Conservation (phyloP, 2,329 filamentous ascomycete species). For the Colletotrichum somersetense region DNA sequence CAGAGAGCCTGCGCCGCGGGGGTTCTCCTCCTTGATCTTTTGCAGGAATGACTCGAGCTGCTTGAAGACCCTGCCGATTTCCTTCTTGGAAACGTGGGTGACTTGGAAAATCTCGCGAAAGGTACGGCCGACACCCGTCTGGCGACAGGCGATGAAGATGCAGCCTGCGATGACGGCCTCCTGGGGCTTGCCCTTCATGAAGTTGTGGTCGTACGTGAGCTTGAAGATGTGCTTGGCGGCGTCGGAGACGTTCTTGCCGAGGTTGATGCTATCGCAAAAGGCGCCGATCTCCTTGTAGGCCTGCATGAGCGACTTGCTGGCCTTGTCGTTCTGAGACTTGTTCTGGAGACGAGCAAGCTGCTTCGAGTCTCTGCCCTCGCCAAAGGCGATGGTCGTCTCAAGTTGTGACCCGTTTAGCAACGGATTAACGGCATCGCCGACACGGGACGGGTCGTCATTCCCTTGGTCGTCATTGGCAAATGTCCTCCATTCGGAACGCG, state of each 20-base stretch:
- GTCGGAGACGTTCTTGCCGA: slow-evolving; percentile 85
- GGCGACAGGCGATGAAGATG: slow-evolving; percentile 97
- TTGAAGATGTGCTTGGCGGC: slow-evolving; percentile 97
- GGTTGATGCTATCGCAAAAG: slow-evolving; percentile 86
- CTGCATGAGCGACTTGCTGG: slow-evolving; percentile 82
- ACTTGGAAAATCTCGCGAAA: slow-evolving; percentile 95
- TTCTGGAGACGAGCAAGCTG: slow-evolving; percentile 88
- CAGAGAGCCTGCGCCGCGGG: slow-evolving; percentile 61
- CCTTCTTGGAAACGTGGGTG: slow-evolving; percentile 95
- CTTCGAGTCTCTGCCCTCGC: slow-evolving; percentile 77
- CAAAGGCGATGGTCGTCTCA: slow-evolving; percentile 87
- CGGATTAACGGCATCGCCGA: slow-evolving; percentile 92
- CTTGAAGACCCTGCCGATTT: slow-evolving; percentile 97
- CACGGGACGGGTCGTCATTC: slow-evolving; percentile 96
- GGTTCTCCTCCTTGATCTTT: slow-evolving; percentile 75
- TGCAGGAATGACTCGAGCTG: slow-evolving; percentile 88
- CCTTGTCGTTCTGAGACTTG: slow-evolving; percentile 83
- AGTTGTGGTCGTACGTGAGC: slow-evolving; percentile 89
- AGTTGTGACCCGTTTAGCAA: slow-evolving; percentile 92
- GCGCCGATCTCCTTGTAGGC: slow-evolving; percentile 92
- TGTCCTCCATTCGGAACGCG: slow-evolving; percentile 97
- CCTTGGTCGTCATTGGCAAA: slow-evolving; percentile 98
- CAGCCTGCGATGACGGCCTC: slow-evolving; percentile 95
- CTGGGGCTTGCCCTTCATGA: slow-evolving; percentile 95
- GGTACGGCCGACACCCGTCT: slow-evolving; percentile 86